phyloP scores from a whole-genome alignment of 108 stramenopile species.

The Pseudonitzschia pungens region DNA sequence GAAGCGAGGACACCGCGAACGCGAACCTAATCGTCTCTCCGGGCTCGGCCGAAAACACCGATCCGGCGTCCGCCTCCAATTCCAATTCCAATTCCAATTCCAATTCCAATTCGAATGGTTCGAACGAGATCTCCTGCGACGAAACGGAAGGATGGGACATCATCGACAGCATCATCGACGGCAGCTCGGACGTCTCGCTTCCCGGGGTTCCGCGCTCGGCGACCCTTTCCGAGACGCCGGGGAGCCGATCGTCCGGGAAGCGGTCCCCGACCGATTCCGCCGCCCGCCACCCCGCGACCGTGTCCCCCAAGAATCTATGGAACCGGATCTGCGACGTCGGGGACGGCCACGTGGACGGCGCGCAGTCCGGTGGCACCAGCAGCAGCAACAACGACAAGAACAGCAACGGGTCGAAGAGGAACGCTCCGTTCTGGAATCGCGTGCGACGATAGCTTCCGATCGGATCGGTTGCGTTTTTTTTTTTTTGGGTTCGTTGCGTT shows the following conservation, averaged over 20 bases:
- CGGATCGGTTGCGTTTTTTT: too few species aligned
- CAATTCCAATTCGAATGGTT: background rate
- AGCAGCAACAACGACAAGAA: background rate
- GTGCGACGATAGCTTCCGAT: background rate
- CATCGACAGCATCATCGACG: slow-evolving; percentile 13
- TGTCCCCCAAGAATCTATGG: background rate
- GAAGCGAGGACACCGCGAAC: background rate
- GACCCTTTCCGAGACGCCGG: too few species aligned
- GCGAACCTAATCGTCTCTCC: background rate
- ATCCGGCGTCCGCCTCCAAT: background rate
- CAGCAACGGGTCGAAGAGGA: background rate
- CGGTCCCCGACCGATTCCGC: background rate
- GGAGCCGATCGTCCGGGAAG: too few species aligned
- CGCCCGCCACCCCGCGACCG: background rate
- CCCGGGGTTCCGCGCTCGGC: too few species aligned
- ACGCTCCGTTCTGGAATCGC: background rate
- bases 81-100: too few species aligned
- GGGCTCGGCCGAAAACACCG: background rate
- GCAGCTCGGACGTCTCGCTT: background rate
- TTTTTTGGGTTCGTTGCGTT: too few species aligned
- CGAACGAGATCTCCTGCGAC: background rate
- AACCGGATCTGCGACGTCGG: background rate
- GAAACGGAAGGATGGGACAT: background rate
- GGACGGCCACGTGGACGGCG: background rate
- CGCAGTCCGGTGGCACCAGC: background rate